Evolutionary conservation across 106 monocot genomes (phyloP).

Genomic region (Dioscorea alata): DNA sequence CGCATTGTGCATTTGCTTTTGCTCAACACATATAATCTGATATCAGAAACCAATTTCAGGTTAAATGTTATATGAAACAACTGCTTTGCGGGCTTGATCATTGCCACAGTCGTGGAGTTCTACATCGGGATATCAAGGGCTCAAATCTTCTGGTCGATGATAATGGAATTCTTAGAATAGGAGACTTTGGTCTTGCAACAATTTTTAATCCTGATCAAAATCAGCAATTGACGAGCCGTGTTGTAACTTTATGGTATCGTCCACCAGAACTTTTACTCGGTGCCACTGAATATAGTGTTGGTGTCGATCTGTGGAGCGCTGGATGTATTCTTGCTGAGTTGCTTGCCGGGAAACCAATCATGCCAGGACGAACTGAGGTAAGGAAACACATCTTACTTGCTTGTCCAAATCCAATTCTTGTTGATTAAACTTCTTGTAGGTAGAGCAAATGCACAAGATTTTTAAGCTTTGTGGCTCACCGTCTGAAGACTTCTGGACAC

Average conservation of each 20-base stretch:
- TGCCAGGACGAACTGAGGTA: conserved; percentile 78
- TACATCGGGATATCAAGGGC: conserved; percentile 74
- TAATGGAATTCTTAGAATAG: conserved; percentile 61
- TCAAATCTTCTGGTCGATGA: conserved; percentile 63
- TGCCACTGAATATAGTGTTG: conserved; percentile 48
- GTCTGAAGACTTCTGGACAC: conserved; percentile 50
- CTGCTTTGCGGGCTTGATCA: conserved; percentile 58
- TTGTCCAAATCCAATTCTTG: background rate
- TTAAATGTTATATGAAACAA: conserved; percentile 69
- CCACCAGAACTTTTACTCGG: conserved; percentile 72
- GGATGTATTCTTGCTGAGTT: conserved; percentile 73
- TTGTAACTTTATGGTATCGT: conserved; percentile 71
- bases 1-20: too few relatives aligned
- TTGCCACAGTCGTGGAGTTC: conserved; percentile 54
- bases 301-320: conserved; percentile 69
- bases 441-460: conserved; percentile 67
- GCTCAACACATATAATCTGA: too few relatives aligned
- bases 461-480: conserved; percentile 70
- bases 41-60: conserved; percentile 24
- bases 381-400: too few relatives aligned
- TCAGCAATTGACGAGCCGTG: conserved; percentile 64
- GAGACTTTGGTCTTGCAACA: conserved; percentile 72
- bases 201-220: conserved; percentile 47
- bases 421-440: conserved; percentile 16
- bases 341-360: conserved; percentile 64